Evolutionary conservation across 371 early-diverging fungal species (phyloP), one percentile per base, ranked within the genome.

Genomic region (Smittium culicis): DNA sequence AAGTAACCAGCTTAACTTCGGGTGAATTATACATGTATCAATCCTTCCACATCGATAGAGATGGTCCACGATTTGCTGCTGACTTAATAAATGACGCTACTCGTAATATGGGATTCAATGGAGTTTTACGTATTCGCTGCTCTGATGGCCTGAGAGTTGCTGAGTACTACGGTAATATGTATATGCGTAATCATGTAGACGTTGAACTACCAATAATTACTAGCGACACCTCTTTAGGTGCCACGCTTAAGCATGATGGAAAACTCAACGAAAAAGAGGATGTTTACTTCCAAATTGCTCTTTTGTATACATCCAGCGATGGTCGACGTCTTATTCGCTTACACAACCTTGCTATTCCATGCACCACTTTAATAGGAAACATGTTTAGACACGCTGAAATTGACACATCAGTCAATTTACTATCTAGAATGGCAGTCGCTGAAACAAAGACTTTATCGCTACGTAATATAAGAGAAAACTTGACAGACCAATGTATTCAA

Each of bases 251-350:
- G 69, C 88, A 95, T 71, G 96, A 96, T 60, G 89, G 88, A 32
- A 91, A 87, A 71, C 75, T 98, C 32, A 85, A 89, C 56, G 92
- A 94, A 66, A 86, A 85, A 69, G 80, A 80, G 0, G 88, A 90
- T 63, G 86, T 84, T 1, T 94, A 91, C 75, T 89, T 99, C 84
- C 99, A 99, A 78, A 90, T 96, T 1, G 99, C 99, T 1, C 75
- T 99, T 35, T 79, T 99, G 55, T 91, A 96, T 70, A 98, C 96
- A 2, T 87, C 88, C 0, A 80, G 84, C 31, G 78, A 73, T 64
- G 88, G 93, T 33, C 96, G 96, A 76, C 85, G 98, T 32, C 88
- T 96, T 55, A 99, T 99, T 72, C 86, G 99, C 61, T 94, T 99
- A 0, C 72, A 96, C 54, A 99, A 98, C 0, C 77, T 93, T 70